Percentiles rank a stretch among this genome's conserved stretches.
phyloP scores from a whole-genome alignment of 495 filamentous ascomycete genomes.

The Sordaria brevicollis region DNA sequence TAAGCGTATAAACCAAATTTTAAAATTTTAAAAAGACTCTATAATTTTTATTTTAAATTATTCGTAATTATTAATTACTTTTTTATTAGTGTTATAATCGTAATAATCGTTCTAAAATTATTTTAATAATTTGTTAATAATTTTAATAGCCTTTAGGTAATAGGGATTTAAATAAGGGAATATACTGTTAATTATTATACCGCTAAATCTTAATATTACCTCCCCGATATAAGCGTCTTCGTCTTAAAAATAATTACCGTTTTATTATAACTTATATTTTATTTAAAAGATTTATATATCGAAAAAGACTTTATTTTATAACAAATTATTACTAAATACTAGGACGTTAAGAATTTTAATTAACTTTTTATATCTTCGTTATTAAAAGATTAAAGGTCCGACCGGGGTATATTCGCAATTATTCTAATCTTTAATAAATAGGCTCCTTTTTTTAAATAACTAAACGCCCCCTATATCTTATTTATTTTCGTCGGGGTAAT shows the following conservation, averaged over 20 bases:
- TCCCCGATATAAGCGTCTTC: background rate
- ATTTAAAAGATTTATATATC: background rate
- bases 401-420: no score
- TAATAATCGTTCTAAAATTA: background rate
- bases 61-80: background rate
- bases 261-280: background rate
- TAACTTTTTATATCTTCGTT: no score
- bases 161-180: background rate
- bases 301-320: background rate
- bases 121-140: background rate
- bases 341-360: no score
- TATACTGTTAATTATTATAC: background rate
- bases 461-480: no score
- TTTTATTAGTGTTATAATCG: background rate
- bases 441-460: no score
- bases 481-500: no score
- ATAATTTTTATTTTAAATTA: background rate
- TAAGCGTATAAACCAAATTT: background rate
- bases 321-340: background rate
- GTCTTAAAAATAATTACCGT: background rate
- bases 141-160: background rate
- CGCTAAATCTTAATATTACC: background rate
- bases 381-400: no score
- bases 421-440: no score
- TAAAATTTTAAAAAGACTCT: background rate